phyloP scores from a whole-genome alignment of 768 basidiomycete genomes.

The Tulasnella sp. region DNA sequence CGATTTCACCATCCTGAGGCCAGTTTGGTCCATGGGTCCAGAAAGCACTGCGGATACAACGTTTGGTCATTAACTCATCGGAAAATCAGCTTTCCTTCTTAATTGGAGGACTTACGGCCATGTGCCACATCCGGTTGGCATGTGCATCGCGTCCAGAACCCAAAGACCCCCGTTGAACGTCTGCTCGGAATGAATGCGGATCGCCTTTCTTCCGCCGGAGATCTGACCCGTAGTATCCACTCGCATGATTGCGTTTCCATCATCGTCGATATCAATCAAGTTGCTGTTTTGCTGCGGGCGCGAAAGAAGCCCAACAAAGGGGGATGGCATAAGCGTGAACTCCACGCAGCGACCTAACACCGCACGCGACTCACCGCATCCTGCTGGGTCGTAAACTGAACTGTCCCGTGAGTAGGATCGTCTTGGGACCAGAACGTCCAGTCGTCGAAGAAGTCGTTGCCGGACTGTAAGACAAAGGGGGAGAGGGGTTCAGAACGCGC shows the following conservation, averaged over 20 bases:
- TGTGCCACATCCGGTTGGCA: conserved; percentile 81
- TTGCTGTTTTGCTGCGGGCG: conserved; percentile 29
- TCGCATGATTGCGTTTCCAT: conserved; percentile 74
- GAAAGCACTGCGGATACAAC: conserved; percentile 27
- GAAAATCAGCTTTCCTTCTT: background rate
- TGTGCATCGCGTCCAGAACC: conserved; percentile 75
- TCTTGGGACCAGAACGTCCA: conserved; percentile 12
- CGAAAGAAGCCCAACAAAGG: background rate
- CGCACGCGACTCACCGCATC: background rate
- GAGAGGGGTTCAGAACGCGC: background rate
- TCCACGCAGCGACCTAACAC: background rate
- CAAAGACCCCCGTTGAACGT: conserved; percentile 55
- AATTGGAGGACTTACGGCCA: conserved; percentile 47
- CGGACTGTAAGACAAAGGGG: conserved; percentile 1
- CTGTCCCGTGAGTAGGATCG: conserved; percentile 13
- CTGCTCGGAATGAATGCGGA: conserved; percentile 60
- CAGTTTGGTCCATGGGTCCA: conserved; percentile 39
- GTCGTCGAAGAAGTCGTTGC: conserved; percentile 10
- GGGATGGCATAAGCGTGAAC: background rate
- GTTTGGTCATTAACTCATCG: background rate
- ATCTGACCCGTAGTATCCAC: conserved; percentile 76
- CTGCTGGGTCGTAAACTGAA: conserved; percentile 3
- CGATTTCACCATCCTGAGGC: conserved; percentile 45
- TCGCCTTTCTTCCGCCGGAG: conserved; percentile 53
- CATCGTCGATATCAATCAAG: conserved; percentile 52